These are phyloP conservation scores for Oryza coarctata DNA, from an alignment of 176 grass and related monocot genomes.

Conservation along the genomic window DNA sequence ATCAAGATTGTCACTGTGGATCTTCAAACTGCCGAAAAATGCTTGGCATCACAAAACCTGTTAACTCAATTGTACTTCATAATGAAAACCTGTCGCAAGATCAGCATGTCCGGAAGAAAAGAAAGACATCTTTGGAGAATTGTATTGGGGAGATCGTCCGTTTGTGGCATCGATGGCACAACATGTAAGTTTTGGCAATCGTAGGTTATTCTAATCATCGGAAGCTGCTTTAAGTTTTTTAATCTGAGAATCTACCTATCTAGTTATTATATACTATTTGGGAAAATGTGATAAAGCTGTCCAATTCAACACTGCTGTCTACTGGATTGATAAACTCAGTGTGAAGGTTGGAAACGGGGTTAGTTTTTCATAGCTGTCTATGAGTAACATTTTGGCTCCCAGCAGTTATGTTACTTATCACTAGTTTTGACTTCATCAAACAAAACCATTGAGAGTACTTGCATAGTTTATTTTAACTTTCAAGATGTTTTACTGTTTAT, in stretches of 20 bases:
- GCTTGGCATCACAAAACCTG: constrained; percentile 45
- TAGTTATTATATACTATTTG: neutral
- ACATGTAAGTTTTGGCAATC: constrained; percentile 35
- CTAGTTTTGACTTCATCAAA: neutral
- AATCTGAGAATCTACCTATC: neutral
- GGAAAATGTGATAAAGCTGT: neutral
- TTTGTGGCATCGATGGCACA: constrained; percentile 54
- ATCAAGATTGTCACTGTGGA: constrained; percentile 95
- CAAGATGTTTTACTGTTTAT: neutral
- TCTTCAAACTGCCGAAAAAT: constrained; percentile 77
- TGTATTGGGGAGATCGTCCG: constrained; percentile 60
- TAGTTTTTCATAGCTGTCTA: neutral
- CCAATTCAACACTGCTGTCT: neutral
- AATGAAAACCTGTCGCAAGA: constrained; percentile 43
- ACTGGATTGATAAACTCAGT: neutral
- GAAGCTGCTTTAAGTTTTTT: neutral
- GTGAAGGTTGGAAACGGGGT: neutral
- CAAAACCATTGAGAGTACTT: neutral
- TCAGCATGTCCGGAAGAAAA: constrained; percentile 42
- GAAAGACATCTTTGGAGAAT: constrained; percentile 54
- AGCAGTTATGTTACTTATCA: neutral
- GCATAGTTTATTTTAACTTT: neutral
- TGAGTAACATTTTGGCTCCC: neutral
- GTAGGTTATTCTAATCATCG: neutral
- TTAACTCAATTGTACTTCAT: constrained; percentile 26